Evolutionary conservation across 192 early-diverging fungal species (phyloP).

Genomic region (Linnemannia schmuckeri): DNA sequence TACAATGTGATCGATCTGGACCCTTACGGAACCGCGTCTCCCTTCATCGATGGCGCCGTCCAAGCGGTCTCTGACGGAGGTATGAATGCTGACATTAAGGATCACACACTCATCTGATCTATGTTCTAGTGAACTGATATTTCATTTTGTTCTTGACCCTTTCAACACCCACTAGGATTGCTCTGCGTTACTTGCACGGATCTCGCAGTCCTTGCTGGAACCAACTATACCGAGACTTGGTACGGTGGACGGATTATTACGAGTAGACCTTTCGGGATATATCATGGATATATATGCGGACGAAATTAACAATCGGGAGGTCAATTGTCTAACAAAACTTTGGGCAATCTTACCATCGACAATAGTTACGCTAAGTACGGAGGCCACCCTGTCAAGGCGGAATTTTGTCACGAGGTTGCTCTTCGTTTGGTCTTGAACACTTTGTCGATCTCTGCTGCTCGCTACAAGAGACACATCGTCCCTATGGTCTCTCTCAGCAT

Average conservation of each 20-base stretch:
- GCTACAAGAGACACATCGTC: slow-evolving; percentile 87
- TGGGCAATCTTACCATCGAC: not conserved
- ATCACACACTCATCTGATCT: no score
- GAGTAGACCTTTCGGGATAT: not conserved
- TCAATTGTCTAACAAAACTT: not conserved
- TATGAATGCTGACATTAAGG: slow-evolving; percentile 1
- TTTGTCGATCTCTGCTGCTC: slow-evolving; percentile 85
- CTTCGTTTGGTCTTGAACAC: slow-evolving; percentile 90
- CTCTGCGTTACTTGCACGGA: slow-evolving; percentile 99
- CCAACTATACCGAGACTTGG: slow-evolving; percentile 88
- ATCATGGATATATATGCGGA: not conserved
- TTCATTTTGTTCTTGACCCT: not conserved
- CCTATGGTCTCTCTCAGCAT: slow-evolving; percentile 95
- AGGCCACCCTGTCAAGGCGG: slow-evolving; percentile 87
- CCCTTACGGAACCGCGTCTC: slow-evolving; percentile 96
- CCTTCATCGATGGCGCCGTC: slow-evolving; percentile 95
- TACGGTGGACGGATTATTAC: slow-evolving; percentile 6
- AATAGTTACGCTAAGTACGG: slow-evolving; percentile 95
- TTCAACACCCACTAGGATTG: slow-evolving; percentile 65
- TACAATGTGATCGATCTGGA: slow-evolving; percentile 96
- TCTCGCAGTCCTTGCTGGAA: slow-evolving; percentile 93
- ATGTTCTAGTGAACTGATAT: not conserved
- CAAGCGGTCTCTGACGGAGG: slow-evolving; percentile 91
- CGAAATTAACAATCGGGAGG: not conserved
- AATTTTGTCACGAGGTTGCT: slow-evolving; percentile 96